These are phyloP conservation scores for Avena insularis DNA, from an alignment of 176 grass and related monocot genomes.

Conservation along the genomic window DNA sequence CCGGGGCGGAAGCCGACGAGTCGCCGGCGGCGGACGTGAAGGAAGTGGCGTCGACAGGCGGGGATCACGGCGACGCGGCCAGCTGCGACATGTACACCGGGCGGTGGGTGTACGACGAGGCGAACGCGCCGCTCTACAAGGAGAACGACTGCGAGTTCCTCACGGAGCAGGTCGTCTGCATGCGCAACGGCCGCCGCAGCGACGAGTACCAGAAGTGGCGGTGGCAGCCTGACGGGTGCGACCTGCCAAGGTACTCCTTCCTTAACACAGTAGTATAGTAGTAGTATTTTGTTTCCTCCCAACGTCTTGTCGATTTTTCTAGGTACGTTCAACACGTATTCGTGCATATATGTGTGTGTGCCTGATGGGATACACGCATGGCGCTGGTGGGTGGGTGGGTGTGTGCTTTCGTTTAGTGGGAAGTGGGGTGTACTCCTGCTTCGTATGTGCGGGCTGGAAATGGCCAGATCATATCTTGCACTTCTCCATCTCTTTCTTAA, in stretches of 20 bases:
- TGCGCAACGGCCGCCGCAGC: slow-evolving; percentile 86
- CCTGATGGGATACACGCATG: background rate
- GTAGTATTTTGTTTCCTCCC: background rate
- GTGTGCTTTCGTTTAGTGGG: slow-evolving; percentile 41
- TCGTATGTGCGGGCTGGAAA: slow-evolving; percentile 29
- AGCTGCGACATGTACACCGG: slow-evolving; percentile 73
- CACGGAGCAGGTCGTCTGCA: slow-evolving; percentile 94
- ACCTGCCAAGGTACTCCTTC: slow-evolving; percentile 65
- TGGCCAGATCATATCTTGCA: slow-evolving; percentile 32
- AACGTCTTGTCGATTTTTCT: background rate
- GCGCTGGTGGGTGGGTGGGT: slow-evolving; percentile 22
- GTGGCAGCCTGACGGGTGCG: slow-evolving; percentile 82
- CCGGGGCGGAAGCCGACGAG: slow-evolving; percentile 10
- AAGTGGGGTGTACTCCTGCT: slow-evolving; percentile 33
- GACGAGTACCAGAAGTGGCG: slow-evolving; percentile 92
- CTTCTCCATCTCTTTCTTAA: background rate
- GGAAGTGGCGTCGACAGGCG: slow-evolving; percentile 1
- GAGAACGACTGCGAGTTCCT: slow-evolving; percentile 76
- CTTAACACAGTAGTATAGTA: background rate
- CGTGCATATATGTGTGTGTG: background rate
- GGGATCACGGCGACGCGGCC: background rate
- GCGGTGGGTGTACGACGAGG: slow-evolving; percentile 73
- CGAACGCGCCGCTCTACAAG: slow-evolving; percentile 64
- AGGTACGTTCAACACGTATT: background rate
- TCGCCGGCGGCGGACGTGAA: slow-evolving; percentile 16